Percentiles rank a stretch among this genome's conserved stretches.
phyloP scores from a whole-genome alignment of 1,284 basidiomycete genomes.

The Uromyces viciae-fabae region DNA sequence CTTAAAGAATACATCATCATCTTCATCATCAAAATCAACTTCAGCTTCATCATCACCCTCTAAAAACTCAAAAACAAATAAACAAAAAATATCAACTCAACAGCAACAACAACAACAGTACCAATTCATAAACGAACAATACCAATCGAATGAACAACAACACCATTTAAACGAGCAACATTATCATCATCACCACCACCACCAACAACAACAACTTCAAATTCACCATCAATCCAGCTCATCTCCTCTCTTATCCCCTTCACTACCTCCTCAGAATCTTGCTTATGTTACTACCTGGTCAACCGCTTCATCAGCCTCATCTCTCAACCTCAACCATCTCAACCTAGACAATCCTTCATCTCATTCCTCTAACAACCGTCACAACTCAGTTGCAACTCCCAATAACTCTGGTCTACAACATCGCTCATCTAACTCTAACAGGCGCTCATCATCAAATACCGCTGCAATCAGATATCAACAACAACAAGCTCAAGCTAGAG shows the following conservation, averaged over 20 bases:
- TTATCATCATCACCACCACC: not conserved
- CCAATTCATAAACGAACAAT: not conserved
- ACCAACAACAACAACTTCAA: not conserved
- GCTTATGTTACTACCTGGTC: not conserved
- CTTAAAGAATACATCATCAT: too few relatives aligned
- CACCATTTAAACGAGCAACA: not conserved
- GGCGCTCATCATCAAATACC: slow-evolving; percentile 13
- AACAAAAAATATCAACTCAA: not conserved
- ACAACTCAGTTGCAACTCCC: not conserved
- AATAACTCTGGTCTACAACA: not conserved
- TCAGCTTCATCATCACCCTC: not conserved
- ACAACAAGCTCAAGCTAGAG: slow-evolving; percentile 13
- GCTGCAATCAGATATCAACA: slow-evolving; percentile 25
- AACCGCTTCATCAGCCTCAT: not conserved
- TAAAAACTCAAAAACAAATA: not conserved
- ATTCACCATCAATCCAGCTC: not conserved
- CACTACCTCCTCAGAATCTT: not conserved
- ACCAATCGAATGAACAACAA: not conserved
- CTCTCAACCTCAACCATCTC: not conserved
- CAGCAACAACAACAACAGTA: not conserved
- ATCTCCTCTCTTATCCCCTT: not conserved
- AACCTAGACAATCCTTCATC: not conserved
- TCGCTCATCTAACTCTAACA: slow-evolving; percentile 9
- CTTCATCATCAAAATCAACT: slow-evolving; percentile 12
- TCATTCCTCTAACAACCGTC: not conserved